Percentiles rank a stretch among this genome's conserved stretches.
These are phyloP conservation scores for Mycena albidolilacea DNA, from an alignment of 768 basidiomycete genomes.

Conservation along the genomic window DNA sequence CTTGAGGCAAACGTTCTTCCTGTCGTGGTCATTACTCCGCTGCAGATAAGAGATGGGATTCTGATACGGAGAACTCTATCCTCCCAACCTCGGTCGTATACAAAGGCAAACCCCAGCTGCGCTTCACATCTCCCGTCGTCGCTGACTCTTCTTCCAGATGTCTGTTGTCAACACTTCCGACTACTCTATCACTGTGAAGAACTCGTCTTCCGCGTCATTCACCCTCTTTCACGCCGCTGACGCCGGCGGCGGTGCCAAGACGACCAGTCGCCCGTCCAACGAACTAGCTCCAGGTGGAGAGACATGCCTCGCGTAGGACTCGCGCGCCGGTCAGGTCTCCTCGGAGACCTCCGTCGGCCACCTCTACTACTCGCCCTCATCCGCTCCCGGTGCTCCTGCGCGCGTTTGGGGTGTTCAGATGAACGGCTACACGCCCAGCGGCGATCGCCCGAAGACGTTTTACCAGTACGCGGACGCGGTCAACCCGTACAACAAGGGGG, in stretches of 20 bases:
- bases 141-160: slow-evolving; percentile 15
- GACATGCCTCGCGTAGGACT: slow-evolving; percentile 19
- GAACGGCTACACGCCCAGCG: slow-evolving; percentile 22
- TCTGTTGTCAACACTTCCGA: slow-evolving; percentile 15
- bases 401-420: slow-evolving; percentile 25
- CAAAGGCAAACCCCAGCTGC: slow-evolving; percentile 2
- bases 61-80: not conserved
- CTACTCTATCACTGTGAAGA: slow-evolving; percentile 26
- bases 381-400: not conserved
- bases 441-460: slow-evolving; percentile 17
- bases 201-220: slow-evolving; percentile 15
- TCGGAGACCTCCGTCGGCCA: slow-evolving; percentile 18
- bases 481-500: slow-evolving; percentile 10
- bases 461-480: slow-evolving; percentile 15
- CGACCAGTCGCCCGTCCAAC: slow-evolving; percentile 8
- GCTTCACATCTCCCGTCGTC: not conserved
- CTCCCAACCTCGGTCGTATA: not conserved
- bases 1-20: too few species aligned
- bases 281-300: slow-evolving; percentile 16
- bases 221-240: slow-evolving; percentile 17
- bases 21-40: not conserved
- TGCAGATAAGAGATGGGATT: slow-evolving; percentile 10
- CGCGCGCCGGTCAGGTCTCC: not conserved
- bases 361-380: slow-evolving; percentile 19
- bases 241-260: not conserved